phyloP scores from a whole-genome alignment of 495 filamentous ascomycete genomes.

The Aspergillus olivimuriae region DNA sequence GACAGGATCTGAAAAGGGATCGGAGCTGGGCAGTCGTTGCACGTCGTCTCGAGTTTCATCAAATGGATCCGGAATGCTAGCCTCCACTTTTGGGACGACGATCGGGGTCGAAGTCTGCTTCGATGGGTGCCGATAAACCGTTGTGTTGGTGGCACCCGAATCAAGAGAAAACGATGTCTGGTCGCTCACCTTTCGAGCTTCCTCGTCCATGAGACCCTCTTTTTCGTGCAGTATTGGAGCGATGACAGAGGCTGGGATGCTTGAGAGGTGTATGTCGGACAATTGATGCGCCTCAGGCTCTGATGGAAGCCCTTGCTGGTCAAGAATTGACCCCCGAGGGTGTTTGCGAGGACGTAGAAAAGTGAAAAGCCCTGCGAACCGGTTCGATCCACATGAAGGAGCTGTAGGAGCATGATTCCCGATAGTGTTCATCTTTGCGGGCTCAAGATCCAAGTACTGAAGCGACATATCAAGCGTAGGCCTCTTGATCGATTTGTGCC shows the following conservation, averaged over 20 bases:
- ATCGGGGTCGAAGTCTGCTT: conserved; percentile 18
- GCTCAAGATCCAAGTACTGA: too few relatives aligned
- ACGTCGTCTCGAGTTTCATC: conserved; percentile 6
- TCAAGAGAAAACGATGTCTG: conserved; percentile 23
- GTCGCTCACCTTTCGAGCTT: conserved; percentile 23
- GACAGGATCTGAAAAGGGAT: conserved; percentile 20
- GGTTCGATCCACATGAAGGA: conserved; percentile 8
- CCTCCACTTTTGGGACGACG: conserved; percentile 5
- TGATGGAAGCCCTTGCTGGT: too few relatives aligned
- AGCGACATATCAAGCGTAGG: too few relatives aligned
- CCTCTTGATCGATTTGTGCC: too few relatives aligned
- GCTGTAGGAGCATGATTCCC: too few relatives aligned
- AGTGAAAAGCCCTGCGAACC: conserved; percentile 11
- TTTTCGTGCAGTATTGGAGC: too few relatives aligned
- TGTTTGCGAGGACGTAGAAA: conserved; percentile 14
- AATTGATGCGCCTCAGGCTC: too few relatives aligned
- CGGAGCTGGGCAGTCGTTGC: conserved; percentile 10
- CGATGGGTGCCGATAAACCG: conserved; percentile 27
- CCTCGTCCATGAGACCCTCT: conserved; percentile 4
- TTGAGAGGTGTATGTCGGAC: neutral
- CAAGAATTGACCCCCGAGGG: too few relatives aligned
- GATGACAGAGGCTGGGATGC: neutral
- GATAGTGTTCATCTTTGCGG: too few relatives aligned
- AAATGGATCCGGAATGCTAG: conserved; percentile 11
- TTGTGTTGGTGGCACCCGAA: conserved; percentile 22